Base-by-base conservation (phyloP, 192 early-diverging fungal genomes). In the Cladochytrium replicatum region DNA sequence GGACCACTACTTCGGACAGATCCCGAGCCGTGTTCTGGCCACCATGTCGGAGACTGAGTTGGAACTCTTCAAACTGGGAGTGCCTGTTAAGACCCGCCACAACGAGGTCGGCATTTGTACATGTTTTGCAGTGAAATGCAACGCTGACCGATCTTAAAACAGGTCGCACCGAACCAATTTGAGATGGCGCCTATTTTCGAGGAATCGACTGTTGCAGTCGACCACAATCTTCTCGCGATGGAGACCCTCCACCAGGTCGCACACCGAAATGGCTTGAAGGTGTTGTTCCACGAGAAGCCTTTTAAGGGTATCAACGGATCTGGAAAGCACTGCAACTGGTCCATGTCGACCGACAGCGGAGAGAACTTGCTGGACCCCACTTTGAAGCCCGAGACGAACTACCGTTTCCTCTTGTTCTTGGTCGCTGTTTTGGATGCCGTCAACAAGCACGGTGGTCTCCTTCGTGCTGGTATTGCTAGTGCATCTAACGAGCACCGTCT, bases 301-400 rank as follows among this genome's bases (percentile, higher is more conserved):
- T 99, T 93, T 80, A 88, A 89, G 74, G 92, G 95, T 52, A 75
- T 99, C 68, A 99, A 99, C 74, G 95, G 95, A 26, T 89, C 86
- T 27, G 92, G 95, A 52, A 99, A 99, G 80, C 95, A 96, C 81
- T 91, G 90, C 75, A 95, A 95, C 84, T 98, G 92, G 92, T 83
- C 90, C 50, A 74, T 96, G 50, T 83, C 86, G 32, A 99, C 92
- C 8, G 87, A 96, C 74, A 63, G 66, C 41, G 95, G 95, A 46
- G 92, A 96, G 67, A 99, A 99, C 79, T 78, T 99, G 61, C 74
- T 99, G 29, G 89, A 96, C 56, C 95, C 92, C 47, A 88, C 89
- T n/a, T 67, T 86, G 54, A 85, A 83, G 46, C 95, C 95, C 46
- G 91, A 99, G 80, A 89, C 88, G 70, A 99, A 99, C 84, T 89